phyloP scores from a whole-genome alignment of 768 basidiomycete genomes.

The Tephrocybe sp. region DNA sequence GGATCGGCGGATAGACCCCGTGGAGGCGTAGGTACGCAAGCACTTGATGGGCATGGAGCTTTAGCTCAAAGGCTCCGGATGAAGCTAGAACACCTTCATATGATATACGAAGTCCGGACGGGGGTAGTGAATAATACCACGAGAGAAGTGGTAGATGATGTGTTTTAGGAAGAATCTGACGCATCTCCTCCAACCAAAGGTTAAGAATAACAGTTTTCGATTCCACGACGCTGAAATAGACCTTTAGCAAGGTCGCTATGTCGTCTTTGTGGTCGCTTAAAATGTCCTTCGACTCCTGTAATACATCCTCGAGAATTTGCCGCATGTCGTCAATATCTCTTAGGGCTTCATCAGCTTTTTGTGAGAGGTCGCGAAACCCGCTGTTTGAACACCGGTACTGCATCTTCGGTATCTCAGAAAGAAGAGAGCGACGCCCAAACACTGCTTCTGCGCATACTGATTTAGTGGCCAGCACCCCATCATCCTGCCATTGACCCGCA shows the following conservation, averaged over 20 bases:
- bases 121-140: background rate
- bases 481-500: background rate
- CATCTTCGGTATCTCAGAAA: background rate
- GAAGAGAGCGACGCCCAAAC: background rate
- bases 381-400: too few relatives aligned
- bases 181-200: background rate
- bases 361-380: background rate
- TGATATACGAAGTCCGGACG: background rate
- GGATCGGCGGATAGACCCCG: background rate
- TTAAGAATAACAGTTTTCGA: background rate
- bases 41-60: background rate
- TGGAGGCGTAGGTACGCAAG: background rate
- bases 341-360: background rate
- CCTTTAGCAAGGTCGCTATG: background rate
- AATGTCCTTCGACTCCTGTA: background rate
- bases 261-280: background rate
- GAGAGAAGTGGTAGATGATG: background rate
- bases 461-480: background rate
- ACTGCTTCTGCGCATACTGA: background rate
- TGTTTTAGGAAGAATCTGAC: background rate
- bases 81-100: background rate
- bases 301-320: background rate
- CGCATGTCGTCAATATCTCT: conserved; percentile 1
- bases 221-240: background rate
- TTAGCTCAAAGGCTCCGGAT: background rate